Percentiles rank a stretch among this genome's conserved stretches.
phyloP scores from a whole-genome alignment of 331 rosid species.

The Acacia pycnantha region DNA sequence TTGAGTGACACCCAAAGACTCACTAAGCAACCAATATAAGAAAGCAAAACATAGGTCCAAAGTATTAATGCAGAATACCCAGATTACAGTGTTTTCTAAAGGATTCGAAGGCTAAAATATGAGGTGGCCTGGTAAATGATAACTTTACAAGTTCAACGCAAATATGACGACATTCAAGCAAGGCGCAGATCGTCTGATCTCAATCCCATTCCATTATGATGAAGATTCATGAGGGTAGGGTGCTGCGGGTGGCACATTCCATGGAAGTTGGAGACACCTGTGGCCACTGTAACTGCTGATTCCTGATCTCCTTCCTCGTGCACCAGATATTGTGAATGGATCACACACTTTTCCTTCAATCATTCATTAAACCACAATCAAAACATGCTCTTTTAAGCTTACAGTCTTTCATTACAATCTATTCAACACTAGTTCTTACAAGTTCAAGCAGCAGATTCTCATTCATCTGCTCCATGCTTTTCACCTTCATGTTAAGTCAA shows the following conservation, averaged over 20 bases:
- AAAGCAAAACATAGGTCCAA: background rate
- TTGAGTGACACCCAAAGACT: background rate
- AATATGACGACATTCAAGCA: conserved; percentile 23
- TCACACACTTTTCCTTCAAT: conserved; percentile 52
- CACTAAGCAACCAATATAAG: background rate
- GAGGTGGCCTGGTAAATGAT: background rate
- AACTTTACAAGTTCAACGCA: background rate
- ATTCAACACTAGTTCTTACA: conserved; percentile 39
- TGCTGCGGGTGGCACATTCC: conserved; percentile 48
- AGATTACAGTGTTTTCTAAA: background rate
- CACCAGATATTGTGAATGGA: conserved; percentile 63
- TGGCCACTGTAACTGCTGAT: conserved; percentile 58
- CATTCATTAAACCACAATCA: background rate
- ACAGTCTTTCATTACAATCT: background rate
- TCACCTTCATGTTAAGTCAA: conserved; percentile 39
- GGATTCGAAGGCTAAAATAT: background rate
- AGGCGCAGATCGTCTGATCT: conserved; percentile 50
- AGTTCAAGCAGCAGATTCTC: conserved; percentile 44
- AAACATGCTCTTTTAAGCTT: background rate
- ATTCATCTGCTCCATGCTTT: conserved; percentile 50
- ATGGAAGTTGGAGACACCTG: conserved; percentile 63
- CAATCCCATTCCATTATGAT: conserved; percentile 27
- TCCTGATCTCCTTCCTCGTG: conserved; percentile 60
- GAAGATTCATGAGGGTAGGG: conserved; percentile 34
- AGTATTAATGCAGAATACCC: background rate